phyloP scores from a whole-genome alignment of 805 yeast species.

The Suhomyces kilbournensis region DNA sequence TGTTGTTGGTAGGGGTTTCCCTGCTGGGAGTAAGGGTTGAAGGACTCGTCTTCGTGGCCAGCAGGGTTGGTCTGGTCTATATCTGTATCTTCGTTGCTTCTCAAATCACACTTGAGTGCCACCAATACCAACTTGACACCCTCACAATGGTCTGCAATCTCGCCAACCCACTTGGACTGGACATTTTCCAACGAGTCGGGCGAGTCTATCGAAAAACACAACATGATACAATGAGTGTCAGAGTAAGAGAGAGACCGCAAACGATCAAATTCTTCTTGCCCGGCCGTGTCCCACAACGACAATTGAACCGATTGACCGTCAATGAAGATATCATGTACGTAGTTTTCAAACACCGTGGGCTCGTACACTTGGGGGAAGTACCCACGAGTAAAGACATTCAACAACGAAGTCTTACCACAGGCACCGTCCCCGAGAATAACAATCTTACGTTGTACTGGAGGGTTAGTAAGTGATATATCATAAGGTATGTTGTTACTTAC shows the following conservation, averaged over 20 bases:
- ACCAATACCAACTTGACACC: slow-evolving; percentile 92
- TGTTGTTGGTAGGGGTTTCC: slow-evolving; percentile 36
- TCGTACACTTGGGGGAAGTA: slow-evolving; percentile 98
- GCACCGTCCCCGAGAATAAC: slow-evolving; percentile 98
- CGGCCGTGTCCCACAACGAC: slow-evolving; percentile 98
- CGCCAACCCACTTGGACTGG: slow-evolving; percentile 95
- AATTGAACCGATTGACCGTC: slow-evolving; percentile 91
- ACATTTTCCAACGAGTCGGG: slow-evolving; percentile 93
- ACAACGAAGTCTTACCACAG: slow-evolving; percentile 93
- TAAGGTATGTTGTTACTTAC: slow-evolving; percentile 25
- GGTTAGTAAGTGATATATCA: slow-evolving; percentile 1
- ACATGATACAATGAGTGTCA: slow-evolving; percentile 95
- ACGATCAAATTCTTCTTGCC: slow-evolving; percentile 97
- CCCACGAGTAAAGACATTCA: slow-evolving; percentile 95
- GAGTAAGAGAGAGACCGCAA: slow-evolving; percentile 88
- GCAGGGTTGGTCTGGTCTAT: slow-evolving; percentile 21
- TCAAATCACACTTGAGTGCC: slow-evolving; percentile 90
- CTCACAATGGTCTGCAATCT: slow-evolving; percentile 93
- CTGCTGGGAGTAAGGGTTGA: slow-evolving; percentile 30
- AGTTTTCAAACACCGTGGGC: slow-evolving; percentile 96
- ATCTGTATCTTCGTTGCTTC: slow-evolving; percentile 57
- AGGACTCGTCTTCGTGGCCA: slow-evolving; percentile 27
- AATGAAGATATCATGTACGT: slow-evolving; percentile 93
- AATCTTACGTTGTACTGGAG: slow-evolving; percentile 76
- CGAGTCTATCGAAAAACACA: slow-evolving; percentile 93